These are phyloP conservation scores for Collybia mongolica DNA, from an alignment of 768 basidiomycete genomes.

Conservation along the genomic window DNA sequence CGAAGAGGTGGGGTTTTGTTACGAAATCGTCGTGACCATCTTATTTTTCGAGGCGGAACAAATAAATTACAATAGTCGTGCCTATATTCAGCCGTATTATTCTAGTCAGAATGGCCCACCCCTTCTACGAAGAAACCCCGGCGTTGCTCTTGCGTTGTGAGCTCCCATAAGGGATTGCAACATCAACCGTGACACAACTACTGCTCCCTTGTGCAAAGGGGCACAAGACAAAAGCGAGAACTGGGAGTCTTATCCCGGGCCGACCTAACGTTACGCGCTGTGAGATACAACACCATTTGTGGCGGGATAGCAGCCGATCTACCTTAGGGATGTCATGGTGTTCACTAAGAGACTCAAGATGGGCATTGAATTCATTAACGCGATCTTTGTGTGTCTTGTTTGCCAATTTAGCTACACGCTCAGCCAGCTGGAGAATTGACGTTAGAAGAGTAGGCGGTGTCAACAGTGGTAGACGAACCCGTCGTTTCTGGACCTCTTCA, in stretches of 20 bases:
- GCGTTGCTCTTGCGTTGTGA: background rate
- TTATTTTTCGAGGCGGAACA: constrained; percentile 41
- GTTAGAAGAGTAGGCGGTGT: constrained; percentile 4
- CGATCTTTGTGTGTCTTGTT: constrained; percentile 92
- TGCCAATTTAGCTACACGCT: constrained; percentile 74
- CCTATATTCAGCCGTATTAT: constrained; percentile 19
- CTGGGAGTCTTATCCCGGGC: constrained; percentile 68
- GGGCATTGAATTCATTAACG: constrained; percentile 85
- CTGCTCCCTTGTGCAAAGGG: background rate
- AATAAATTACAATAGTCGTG: constrained; percentile 48
- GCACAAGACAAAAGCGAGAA: constrained; percentile 6
- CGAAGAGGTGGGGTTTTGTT: constrained; percentile 23
- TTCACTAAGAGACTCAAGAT: constrained; percentile 85
- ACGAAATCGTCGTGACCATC: constrained; percentile 31
- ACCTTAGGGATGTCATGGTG: constrained; percentile 96
- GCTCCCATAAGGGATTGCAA: background rate
- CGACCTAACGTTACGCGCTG: constrained; percentile 52
- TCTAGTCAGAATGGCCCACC: constrained; percentile 19
- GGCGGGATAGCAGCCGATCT: constrained; percentile 15
- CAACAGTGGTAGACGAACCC: constrained; percentile 47
- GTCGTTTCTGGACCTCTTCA: constrained; percentile 79
- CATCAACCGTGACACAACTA: background rate
- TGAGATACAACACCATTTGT: constrained; percentile 8
- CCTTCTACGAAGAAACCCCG: background rate
- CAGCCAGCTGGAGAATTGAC: constrained; percentile 52